Base-by-base conservation (phyloP, 1,139 yeast species). In the Suhomyces guaymorum region DNA sequence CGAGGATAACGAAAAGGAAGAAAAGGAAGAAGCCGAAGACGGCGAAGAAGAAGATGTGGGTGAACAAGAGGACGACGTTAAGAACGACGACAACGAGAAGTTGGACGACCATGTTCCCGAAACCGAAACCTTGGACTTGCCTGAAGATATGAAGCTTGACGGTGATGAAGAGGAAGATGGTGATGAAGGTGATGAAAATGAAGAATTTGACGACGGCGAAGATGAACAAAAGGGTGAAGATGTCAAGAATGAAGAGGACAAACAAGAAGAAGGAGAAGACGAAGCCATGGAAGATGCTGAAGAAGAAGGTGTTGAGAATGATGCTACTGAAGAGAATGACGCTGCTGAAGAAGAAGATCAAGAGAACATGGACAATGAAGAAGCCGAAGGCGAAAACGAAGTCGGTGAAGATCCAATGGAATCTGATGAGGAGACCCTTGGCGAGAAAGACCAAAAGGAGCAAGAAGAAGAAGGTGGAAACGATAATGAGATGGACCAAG, bases 71-170 rank as follows among this genome's bases (percentile, higher is more conserved):
- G 92, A 84, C 56, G 85, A 81, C 46, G 86, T 83, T 8, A 75
- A 69, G 44, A 79, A 86, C 45, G 84, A 82, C 30, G 89, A 85
- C 16, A 75, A 75, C 32, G 88, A 85, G 32, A 79, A 82, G 41
- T 57, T 84, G 38, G 94, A 85, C 34, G 77, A 79, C 10, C 66
- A 77, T 46, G 88, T 83, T 31, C 92, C 88, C 7, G 95, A 88
- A 55, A 74, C 82, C 11, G 96, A 88, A 41, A 80, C 87, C 4
- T 65, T 88, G 48, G 94, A 86, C 24, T 66, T 88, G 24, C 95
- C 96, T 0, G 97, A 90, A 26, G 95, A 89, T 46, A 77, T 90
- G 70, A 78, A 87, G 44, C 68, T 87, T 27, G 95, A 87, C 54
- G 79, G 79, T 11, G 85, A 72, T 26, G 80, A 75, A 16, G 86